Evolutionary conservation across 306 rosid species (phyloP), one percentile per base, ranked within the genome.

Genomic region (Castanea mollissima): DNA sequence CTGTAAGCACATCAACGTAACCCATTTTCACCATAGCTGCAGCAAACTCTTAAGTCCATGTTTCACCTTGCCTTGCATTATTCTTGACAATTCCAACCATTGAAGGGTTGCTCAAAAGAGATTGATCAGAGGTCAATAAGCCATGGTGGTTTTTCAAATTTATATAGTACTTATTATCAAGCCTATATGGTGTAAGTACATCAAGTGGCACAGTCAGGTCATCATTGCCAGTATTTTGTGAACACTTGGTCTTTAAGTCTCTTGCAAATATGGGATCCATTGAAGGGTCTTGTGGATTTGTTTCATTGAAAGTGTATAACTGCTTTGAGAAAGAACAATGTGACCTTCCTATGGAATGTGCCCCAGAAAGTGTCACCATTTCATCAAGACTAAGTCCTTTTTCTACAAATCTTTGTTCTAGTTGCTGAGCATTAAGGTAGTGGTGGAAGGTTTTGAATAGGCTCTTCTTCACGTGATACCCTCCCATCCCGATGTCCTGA

Each of bases 41-140:
- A 1, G 11, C 46, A 38, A 38, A 38, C 10, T 38, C 7, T 7
- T 38, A 38, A 7, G 10, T 10, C 46, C 11, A 1, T 1, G 10
- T 1, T 38, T 7, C 2, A 38, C 11, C 11, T 7, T 38, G 46
- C 11, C 46, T 38, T 38, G 11, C 46, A 7, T 38, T 38, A 38
- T 38, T 7, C 0, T 2, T 7, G 46, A 38, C 46, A 38, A 38
- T 38, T 38, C 11, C 46, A 38, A 38, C 46, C 46, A 10, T 38
- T 38, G 46, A 7, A 38, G 10, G 46, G 46, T 10, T 7, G 2
- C 46, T 58, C 6, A 57, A 58, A 58, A 74, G 69, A 20, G 69
- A 56, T n/a, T 74, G 78, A 58, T 74, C 69, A 38, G 69, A 74
- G 5, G 69, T 74, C 34, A 74, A 18, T 52, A 57, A 5, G 10